These are phyloP conservation scores for Penicillium concentricum DNA, from an alignment of 2,329 filamentous ascomycete species.

Conservation along the genomic window DNA sequence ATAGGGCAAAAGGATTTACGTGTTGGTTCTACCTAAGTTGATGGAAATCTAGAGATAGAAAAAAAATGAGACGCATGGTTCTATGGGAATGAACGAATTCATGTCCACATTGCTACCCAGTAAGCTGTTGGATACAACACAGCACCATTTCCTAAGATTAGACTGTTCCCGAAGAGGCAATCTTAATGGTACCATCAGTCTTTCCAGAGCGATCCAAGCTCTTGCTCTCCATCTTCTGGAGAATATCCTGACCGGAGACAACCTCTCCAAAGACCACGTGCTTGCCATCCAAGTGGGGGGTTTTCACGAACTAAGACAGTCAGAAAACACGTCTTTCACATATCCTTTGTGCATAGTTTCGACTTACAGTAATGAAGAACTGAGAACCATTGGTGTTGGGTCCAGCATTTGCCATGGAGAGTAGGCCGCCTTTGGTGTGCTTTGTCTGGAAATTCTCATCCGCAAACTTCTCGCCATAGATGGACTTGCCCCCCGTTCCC, in stretches of 20 bases:
- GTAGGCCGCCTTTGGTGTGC: conserved; percentile 70
- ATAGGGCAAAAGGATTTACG: fast-evolving
- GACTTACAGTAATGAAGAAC: conserved; percentile 64
- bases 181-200: conserved; percentile 9
- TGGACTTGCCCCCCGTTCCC: conserved; percentile 86
- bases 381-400: conserved; percentile 80
- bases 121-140: background rate
- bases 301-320: conserved; percentile 45
- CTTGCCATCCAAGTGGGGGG: conserved; percentile 61
- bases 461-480: conserved; percentile 86
- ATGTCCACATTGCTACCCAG: background rate
- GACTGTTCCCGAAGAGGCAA: conserved; percentile 5
- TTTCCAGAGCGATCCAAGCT: conserved; percentile 5
- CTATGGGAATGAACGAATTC: background rate
- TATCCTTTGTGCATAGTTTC: background rate
- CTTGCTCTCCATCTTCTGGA: conserved; percentile 53
- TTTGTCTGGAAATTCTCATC: conserved; percentile 81
- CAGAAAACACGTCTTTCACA: background rate
- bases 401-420: conserved; percentile 90
- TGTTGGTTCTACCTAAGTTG: background rate
- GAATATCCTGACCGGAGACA: conserved; percentile 51
- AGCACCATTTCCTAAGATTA: background rate
- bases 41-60: background rate
- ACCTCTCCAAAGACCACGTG: conserved; percentile 66
- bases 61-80: background rate